Evolutionary conservation across 169 alveolate genomes (phyloP), one percentile per base, ranked within the genome.

Genomic region (Plasmodium reichenowi): DNA sequence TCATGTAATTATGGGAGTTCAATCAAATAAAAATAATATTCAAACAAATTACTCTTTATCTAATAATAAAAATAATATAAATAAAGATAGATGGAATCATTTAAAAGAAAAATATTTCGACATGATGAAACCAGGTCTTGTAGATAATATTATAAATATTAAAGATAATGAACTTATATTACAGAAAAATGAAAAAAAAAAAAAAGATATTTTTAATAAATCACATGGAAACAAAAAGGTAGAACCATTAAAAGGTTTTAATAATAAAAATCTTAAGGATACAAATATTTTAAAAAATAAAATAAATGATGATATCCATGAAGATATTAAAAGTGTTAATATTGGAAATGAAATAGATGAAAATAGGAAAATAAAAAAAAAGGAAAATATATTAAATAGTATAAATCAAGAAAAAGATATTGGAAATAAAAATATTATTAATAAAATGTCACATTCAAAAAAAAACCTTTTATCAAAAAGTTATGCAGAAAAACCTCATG

Each of bases 51-150:
- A 1, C 8, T 32, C 45, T 32, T 32, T 8, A 32, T 32, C 45
- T 32, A 32, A 32, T 32, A 32, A 32, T 32, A 32, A 32, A 32
- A 32, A 32, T 32, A 3, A 32, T 32, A 32, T 32, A 32, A 32
- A 4, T 32, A 32, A 32, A 5, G 7, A 32, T 32, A 32, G 7
- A 32, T 64, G 76, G 76, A 60, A 64, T 78, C 13, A 48, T 58
- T 64, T 76, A 24, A 64, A 70, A 59, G 43, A 63, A 12, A 76
- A 64, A 45, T 47, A 76, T 64, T 58, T 76, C 8, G 52, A 76
- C 10, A 9, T 76, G 50, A 63, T 48, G 17, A 32, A 58, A 47
- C n/a, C 8, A 76, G 26, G 52, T 26, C n/a, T 9, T 52, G 13
- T 32, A 32, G 45, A 32, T 32, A 32, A 32, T 32, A 32, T 32